Base-by-base conservation (phyloP, 2,329 filamentous ascomycete genomes). In the Xylaria sp. region DNA sequence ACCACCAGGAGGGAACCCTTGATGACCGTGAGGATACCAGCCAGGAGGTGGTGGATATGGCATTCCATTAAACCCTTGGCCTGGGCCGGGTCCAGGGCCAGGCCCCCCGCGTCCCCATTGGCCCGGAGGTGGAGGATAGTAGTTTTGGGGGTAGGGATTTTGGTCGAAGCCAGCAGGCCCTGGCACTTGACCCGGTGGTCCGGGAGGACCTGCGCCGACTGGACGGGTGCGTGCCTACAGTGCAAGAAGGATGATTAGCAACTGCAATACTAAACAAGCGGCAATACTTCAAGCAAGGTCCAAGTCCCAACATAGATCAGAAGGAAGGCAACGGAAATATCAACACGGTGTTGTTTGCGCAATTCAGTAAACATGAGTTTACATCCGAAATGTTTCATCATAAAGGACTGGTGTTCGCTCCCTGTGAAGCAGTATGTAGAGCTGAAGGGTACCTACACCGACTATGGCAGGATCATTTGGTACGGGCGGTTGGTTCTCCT, bases 271-370 rank as follows among this genome's bases (percentile, higher is more conserved):
- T 9, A 8, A 37, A 37, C 25, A 39, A 1, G 25, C 48, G 12
- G 41, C 9, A 23, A 50, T 8, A 31, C 44, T 20, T 25, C 50
- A 10, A 46, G 58, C 56, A 73, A 58, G 65, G 58, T 65, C 75
- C 75, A 63, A 67, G 71, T 73, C 74, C 74, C 76, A 75, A 74
- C 66, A 66, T 76, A 72, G 78, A 90, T 97, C 94, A 98, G 94
- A 97, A 98, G 94, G 94, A 98, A 98, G 94, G 94, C 94, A 98
- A 97, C 94, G 94, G 94, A 97, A 91, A 92, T 91, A 89, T 97
- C 94, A 91, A 97, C 94, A 97, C 85, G 88, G 88, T 75, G 91
- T 86, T 94, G 85, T 89, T 90, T 97, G 94, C 94, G 94, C 94
- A 92, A 91, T 92, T 92, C 92, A 91, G 91, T 90, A 87, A 89